Evolutionary conservation across 768 basidiomycete genomes (phyloP), one percentile per base, ranked within the genome.

Genomic region (Mycena filopes): DNA sequence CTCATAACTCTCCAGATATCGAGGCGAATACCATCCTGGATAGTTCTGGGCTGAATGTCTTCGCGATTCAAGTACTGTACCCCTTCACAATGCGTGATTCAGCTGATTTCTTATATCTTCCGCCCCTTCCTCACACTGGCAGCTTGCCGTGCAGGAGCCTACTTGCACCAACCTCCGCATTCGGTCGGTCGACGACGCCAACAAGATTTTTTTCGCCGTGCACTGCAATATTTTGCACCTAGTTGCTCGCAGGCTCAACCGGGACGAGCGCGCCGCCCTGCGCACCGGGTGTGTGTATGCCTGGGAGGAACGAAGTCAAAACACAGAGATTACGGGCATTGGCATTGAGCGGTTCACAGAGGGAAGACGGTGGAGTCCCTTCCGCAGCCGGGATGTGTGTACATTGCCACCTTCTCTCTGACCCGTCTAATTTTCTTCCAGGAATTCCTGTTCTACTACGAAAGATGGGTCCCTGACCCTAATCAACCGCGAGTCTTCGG

Each of bases 331-430:
- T 18, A 91, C 89, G 3, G 91, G 92, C 18, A 82, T 92, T 33
- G 90, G 91, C 33, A 94, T 94, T 72, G 93, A 94, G 73, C 85
- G 93, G 29, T 94, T 92, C 77, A 94, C 93, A 5, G 93, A 94
- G 74, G 93, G 93, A 25, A 84, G 89, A 71, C 84, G 89, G 68
- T 94, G 93, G 93, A 91, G 89, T 43, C 89, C 93, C 42, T 93
- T 91, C 50, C 87, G 93, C 60, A 91, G 94, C 61, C 86, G 93
- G 76, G 93, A 94, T 76, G 92, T 91, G 72, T 65, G 89, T 68
- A 58, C 55, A 60, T 49, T 55, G 16, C 26, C 59, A 61, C 48
- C 20, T 16, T 29, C 38, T 26, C 29, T 48, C 31, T 33, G 31
- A 49, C 65, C 41, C 49, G 31, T 55, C 43, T 47, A 36, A 63